Conservation (phyloP, 129 eudicot genomes). For the Centrapalus pauciflorus region DNA sequence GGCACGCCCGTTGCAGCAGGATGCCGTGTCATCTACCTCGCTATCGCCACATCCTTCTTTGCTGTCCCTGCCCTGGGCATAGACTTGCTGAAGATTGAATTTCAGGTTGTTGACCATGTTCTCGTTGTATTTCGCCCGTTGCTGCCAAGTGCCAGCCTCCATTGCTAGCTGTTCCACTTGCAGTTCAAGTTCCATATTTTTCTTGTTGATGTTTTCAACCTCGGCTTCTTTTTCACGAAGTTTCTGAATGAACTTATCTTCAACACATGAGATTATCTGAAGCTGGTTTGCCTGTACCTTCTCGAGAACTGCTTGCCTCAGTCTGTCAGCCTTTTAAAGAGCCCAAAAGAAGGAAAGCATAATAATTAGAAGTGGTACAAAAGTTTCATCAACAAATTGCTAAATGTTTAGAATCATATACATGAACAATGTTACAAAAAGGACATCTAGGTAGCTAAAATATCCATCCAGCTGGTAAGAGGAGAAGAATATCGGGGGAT, state of each 20-base stretch:
- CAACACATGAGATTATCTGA: slow-evolving; percentile 56
- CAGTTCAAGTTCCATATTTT: slow-evolving; percentile 63
- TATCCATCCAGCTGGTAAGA: too few relatives aligned
- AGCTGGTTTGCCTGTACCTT: slow-evolving; percentile 68
- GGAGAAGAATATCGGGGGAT: too few relatives aligned
- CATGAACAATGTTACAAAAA: too few relatives aligned
- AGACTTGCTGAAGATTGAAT: slow-evolving; percentile 58
- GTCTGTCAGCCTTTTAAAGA: slow-evolving; percentile 53
- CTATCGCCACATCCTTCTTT: slow-evolving; percentile 96
- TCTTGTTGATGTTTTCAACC: slow-evolving; percentile 57
- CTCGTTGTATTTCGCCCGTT: slow-evolving; percentile 68
- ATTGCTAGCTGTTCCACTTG: slow-evolving; percentile 59
- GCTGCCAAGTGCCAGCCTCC: slow-evolving; percentile 77
- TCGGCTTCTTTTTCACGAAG: slow-evolving; percentile 68
- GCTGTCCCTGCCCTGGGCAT: slow-evolving; percentile 60
- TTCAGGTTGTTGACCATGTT: slow-evolving; percentile 68
- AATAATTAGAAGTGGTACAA: slow-evolving; percentile 1
- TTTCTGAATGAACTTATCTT: slow-evolving; percentile 54
- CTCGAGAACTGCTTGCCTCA: slow-evolving; percentile 60
- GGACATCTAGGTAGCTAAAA: too few relatives aligned
- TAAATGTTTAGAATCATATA: background rate
- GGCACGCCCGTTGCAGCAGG: slow-evolving; percentile 73
- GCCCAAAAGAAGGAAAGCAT: background rate
- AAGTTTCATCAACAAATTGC: background rate
- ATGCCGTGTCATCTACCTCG: slow-evolving; percentile 79